Base-by-base conservation (phyloP, 805 yeast genomes). In the Saccharomycopsis sp. region DNA sequence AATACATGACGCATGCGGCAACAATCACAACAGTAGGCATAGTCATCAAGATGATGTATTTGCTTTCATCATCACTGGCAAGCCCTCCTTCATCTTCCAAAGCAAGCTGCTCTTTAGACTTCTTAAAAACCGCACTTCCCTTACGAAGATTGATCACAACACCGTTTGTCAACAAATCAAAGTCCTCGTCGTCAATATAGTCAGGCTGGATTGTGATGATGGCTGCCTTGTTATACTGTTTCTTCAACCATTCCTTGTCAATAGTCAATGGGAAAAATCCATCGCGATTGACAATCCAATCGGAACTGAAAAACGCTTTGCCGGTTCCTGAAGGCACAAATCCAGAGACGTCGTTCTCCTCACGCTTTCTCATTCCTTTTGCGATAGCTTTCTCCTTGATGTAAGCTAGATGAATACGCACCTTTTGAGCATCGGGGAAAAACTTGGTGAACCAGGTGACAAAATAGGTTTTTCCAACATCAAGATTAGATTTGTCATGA, bases 401-500 rank as follows among this genome's bases (percentile, higher is more conserved):
- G 63, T 80, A 82, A 1, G 87, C 82, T 59, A 85, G 75, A 68
- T 87, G 94, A 37, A 89, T 63, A 64, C 80, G 80, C 8, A 88
- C 91, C 24, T 81, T 79, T 52, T 80, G 73, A 23, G 81, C 87
- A 2, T 73, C 79, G 52, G 79, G 75, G 65, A 89, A 90, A 68
- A 73, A 85, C 53, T 79, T 76, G 1, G 92, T 78, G 71, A 75
- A 90, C 97, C 97, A 90, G 8, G 92, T 84, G 55, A 88, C 70
- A 66, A 91, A 90, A 65, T 88, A 87, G 0, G 88, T 80, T 56
- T 77, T 71, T 34, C 79, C 96, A 59, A 79, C 69, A 62, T 79
- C 78, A 71, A 87, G 75, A 46, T 73, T 76, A 12, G 76, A 65
- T 59, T 82, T 78, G 64, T 87, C 91, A 37, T 73, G 75, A 12